Conservation (phyloP, 1,139 yeast genomes). For the Protomyces gravidus region DNA sequence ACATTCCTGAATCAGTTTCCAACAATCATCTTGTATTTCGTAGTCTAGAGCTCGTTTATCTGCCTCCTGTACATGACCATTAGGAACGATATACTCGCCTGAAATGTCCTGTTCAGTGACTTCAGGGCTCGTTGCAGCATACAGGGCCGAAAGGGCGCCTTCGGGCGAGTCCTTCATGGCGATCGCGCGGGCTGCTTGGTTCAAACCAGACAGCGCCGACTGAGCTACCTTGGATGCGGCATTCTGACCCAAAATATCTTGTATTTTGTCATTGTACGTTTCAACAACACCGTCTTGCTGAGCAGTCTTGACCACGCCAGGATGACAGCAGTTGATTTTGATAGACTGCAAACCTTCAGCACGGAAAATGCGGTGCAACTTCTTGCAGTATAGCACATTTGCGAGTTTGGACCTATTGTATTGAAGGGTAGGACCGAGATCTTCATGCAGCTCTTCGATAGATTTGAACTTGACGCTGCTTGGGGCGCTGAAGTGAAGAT, state of each 20-base stretch:
- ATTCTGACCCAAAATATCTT: conserved; percentile 12
- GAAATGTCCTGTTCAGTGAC: conserved; percentile 8
- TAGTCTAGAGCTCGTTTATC: conserved; percentile 18
- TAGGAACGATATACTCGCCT: conserved; percentile 27
- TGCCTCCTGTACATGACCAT: conserved; percentile 21
- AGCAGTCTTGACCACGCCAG: conserved; percentile 29
- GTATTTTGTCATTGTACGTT: conserved; percentile 16
- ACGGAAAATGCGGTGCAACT: conserved; percentile 14
- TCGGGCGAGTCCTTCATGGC: conserved; percentile 22
- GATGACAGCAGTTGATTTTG: conserved; percentile 18
- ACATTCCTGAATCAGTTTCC: conserved; percentile 19
- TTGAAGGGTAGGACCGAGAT: conserved; percentile 25
- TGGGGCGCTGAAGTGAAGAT: conserved; percentile 18
- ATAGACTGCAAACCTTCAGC: conserved; percentile 7
- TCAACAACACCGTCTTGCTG: conserved; percentile 25
- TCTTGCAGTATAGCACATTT: conserved; percentile 19
- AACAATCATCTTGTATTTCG: conserved; percentile 14
- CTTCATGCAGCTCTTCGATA: conserved; percentile 16
- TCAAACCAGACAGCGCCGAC: background rate
- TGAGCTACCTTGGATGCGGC: conserved; percentile 6
- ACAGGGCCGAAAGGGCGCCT: conserved; percentile 17
- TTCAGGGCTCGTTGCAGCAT: conserved; percentile 24
- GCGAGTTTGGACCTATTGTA: conserved; percentile 27
- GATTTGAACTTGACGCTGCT: conserved; percentile 14
- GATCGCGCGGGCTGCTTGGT: conserved; percentile 17